Evolutionary conservation across 169 alveolate species (phyloP).

Genomic region (Plasmodium blacklocki): DNA sequence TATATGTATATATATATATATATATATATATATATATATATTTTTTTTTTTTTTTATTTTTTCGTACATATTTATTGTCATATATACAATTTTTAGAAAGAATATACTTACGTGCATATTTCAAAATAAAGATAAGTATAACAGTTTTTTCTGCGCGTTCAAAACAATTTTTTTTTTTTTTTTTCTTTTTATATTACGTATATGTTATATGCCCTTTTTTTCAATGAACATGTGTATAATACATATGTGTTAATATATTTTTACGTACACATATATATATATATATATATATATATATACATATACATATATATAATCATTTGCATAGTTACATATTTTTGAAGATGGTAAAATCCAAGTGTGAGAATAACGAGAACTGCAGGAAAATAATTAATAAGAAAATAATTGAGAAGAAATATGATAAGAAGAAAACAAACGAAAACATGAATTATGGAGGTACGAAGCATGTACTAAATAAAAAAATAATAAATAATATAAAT

Average conservation of each 20-base stretch:
- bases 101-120: no score
- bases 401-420: conserved; percentile 49
- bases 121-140: no score
- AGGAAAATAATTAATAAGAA: conserved; percentile 23
- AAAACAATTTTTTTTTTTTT: no score
- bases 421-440: conserved; percentile 15
- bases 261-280: not conserved
- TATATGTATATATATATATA: no score
- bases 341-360: conserved; percentile 46
- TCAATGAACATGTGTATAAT: not conserved
- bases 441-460: conserved; percentile 8
- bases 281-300: not conserved
- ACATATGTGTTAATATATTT: not conserved
- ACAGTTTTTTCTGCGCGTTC: no score
- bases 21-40: no score
- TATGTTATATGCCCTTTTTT: not conserved
- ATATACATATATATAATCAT: not conserved
- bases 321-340: not conserved
- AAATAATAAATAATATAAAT: conserved; percentile 2
- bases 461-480: conserved; percentile 10
- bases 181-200: not conserved
- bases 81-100: no score
- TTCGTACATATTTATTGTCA: no score
- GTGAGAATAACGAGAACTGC: conserved; percentile 7
- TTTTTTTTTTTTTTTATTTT: no score